These are phyloP conservation scores for Claviceps pazoutovae DNA, from an alignment of 2,329 filamentous ascomycete genomes.

Conservation along the genomic window DNA sequence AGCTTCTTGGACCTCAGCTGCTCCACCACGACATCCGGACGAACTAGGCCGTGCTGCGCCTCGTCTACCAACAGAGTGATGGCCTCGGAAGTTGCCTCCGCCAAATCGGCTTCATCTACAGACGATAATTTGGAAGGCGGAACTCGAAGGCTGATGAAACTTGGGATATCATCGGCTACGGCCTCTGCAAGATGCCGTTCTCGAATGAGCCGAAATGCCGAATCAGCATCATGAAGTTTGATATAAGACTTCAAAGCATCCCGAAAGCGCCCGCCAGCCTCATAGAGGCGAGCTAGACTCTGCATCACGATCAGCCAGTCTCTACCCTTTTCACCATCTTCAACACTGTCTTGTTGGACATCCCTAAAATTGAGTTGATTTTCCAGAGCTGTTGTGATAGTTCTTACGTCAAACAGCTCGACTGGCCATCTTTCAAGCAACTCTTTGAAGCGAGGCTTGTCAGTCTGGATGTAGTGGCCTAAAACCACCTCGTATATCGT, in stretches of 20 bases:
- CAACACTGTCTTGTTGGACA: slow-evolving; percentile 60
- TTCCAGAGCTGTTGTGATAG: slow-evolving; percentile 65
- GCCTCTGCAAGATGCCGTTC: slow-evolving; percentile 85
- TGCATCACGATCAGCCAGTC: slow-evolving; percentile 90
- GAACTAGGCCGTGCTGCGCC: slow-evolving; percentile 76
- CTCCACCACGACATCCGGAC: slow-evolving; percentile 59
- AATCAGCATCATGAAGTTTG: slow-evolving; percentile 78
- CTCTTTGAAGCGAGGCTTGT: slow-evolving; percentile 62
- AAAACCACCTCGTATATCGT: slow-evolving; percentile 82
- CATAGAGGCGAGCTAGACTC: slow-evolving; percentile 68
- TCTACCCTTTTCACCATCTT: slow-evolving; percentile 55
- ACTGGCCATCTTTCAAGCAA: slow-evolving; percentile 73
- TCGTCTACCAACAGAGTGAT: slow-evolving; percentile 81
- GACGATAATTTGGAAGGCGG: slow-evolving; percentile 52
- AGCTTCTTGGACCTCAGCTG: slow-evolving; percentile 59
- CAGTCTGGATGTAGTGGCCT: slow-evolving; percentile 70
- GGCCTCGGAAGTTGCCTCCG: slow-evolving; percentile 68
- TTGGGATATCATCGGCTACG: slow-evolving; percentile 77
- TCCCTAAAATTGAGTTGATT: slow-evolving; percentile 67
- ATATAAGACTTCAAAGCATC: slow-evolving; percentile 87
- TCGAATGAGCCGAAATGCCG: slow-evolving; percentile 71
- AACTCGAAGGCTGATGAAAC: slow-evolving; percentile 78
- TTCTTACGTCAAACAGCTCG: slow-evolving; percentile 68
- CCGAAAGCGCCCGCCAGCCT: slow-evolving; percentile 65
- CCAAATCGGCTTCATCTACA: slow-evolving; percentile 56